Percentiles rank a stretch among this genome's conserved stretches.
Evolutionary conservation across 2,329 filamentous ascomycete genomes (phyloP).

Genomic region (Coniochaeta sp.): DNA sequence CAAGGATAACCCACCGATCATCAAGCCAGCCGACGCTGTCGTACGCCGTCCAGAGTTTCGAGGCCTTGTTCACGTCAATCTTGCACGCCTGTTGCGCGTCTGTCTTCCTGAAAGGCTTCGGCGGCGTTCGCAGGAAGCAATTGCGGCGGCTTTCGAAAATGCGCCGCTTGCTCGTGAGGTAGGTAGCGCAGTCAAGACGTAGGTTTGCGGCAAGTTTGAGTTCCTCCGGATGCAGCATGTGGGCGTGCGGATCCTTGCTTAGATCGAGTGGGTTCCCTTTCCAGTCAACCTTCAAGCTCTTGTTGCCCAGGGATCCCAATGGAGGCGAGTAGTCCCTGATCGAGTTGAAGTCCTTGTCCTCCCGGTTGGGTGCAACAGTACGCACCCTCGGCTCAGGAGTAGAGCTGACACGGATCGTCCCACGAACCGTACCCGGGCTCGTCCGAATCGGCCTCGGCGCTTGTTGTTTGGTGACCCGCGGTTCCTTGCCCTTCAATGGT

Average conservation of each 20-base stretch:
- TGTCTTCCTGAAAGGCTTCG: slow-evolving; percentile 89
- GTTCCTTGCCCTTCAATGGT: slow-evolving; percentile 9
- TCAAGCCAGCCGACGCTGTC: slow-evolving; percentile 82
- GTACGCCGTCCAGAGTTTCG: slow-evolving; percentile 84
- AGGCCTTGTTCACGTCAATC: slow-evolving; percentile 97
- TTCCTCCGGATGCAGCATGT: slow-evolving; percentile 73
- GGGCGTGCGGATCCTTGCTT: slow-evolving; percentile 58
- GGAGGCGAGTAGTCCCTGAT: slow-evolving; percentile 69
- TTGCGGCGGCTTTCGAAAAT: slow-evolving; percentile 76
- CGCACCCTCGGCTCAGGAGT: slow-evolving; percentile 40
- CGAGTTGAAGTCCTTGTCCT: slow-evolving; percentile 72
- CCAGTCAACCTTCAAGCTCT: slow-evolving; percentile 77
- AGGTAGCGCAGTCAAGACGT: slow-evolving; percentile 78
- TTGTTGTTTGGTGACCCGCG: slow-evolving; percentile 8
- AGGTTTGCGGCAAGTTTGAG: slow-evolving; percentile 68
- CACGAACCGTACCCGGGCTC: slow-evolving; percentile 19
- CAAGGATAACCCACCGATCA: slow-evolving; percentile 13
- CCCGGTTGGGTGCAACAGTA: slow-evolving; percentile 57
- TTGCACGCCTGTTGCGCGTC: slow-evolving; percentile 95
- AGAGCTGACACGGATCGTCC: slow-evolving; percentile 29
- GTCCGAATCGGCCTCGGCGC: slow-evolving; percentile 25
- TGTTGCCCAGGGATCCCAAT: slow-evolving; percentile 53
- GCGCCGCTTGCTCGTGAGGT: slow-evolving; percentile 85
- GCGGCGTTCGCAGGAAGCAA: slow-evolving; percentile 40
- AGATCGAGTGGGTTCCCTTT: slow-evolving; percentile 76